Conservation (phyloP, 371 early-diverging fungal genomes). For the Lichtheimia hyalospora region DNA sequence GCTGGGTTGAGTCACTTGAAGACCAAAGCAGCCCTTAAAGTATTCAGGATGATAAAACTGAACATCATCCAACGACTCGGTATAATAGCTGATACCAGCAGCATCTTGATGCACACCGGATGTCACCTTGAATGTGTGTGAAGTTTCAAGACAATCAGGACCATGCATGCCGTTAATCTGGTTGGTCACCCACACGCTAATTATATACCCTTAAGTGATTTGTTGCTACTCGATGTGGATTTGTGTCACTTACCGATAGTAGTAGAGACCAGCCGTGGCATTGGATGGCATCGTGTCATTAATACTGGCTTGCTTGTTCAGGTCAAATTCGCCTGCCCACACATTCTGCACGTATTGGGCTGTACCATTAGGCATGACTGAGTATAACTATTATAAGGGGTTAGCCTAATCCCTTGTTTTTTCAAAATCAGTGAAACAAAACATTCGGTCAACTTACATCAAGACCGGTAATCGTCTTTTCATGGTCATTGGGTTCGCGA, state of each 20-base stretch:
- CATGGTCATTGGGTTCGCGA: constrained; percentile 19
- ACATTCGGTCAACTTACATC: constrained; percentile 33
- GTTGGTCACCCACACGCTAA: constrained; percentile 52
- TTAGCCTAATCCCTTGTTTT: neutral
- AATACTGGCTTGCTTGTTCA: constrained; percentile 36
- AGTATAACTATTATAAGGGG: constrained; percentile 14
- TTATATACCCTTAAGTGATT: neutral
- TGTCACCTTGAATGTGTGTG: constrained; percentile 62
- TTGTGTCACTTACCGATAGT: constrained; percentile 38
- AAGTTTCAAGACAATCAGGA: constrained; percentile 51
- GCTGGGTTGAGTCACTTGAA: constrained; percentile 32
- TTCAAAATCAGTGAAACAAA: neutral
- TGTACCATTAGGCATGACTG: constrained; percentile 29
- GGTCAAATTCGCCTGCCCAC: constrained; percentile 37
- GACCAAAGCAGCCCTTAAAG: constrained; percentile 45
- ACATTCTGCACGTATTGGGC: constrained; percentile 46
- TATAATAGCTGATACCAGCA: constrained; percentile 48
- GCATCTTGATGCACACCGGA: constrained; percentile 58
- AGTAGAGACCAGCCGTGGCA: constrained; percentile 43
- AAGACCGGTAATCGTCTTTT: constrained; percentile 44
- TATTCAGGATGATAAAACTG: constrained; percentile 29
- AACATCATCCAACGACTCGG: constrained; percentile 35
- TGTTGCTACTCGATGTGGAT: neutral
- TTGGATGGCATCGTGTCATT: constrained; percentile 27
- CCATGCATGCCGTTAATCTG: constrained; percentile 40